A percentile compares a stretch with the other conserved stretches of the same genome.
Conservation (phyloP, 306 rosid genomes). For the Malus asiatica region DNA sequence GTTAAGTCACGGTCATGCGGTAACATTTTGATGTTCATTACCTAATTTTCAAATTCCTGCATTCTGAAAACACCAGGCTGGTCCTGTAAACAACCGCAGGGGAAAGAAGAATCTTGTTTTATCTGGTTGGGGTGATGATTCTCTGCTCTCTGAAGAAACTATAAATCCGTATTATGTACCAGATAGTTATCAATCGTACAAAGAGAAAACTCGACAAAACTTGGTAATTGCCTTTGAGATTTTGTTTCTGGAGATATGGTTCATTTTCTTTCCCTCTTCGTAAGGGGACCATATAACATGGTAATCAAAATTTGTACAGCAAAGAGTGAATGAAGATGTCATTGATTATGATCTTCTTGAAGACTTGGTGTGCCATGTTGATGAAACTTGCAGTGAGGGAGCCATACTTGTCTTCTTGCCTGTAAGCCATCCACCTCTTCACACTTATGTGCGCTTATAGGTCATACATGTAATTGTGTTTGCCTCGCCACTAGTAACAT, state of each 20-base stretch:
- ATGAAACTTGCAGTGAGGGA: slow-evolving; percentile 68
- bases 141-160: slow-evolving; percentile 63
- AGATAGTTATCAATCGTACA: slow-evolving; percentile 52
- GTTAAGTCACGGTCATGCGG: background rate
- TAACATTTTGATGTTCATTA: background rate
- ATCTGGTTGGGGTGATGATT: slow-evolving; percentile 92
- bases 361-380: slow-evolving; percentile 73
- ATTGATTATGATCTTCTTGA: slow-evolving; percentile 94
- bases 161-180: slow-evolving; percentile 57
- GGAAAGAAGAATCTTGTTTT: slow-evolving; percentile 87
- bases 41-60: slow-evolving; percentile 16
- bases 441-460: slow-evolving; percentile 2
- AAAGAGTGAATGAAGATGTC: slow-evolving; percentile 78
- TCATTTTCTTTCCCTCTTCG: background rate
- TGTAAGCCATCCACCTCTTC: slow-evolving; percentile 41
- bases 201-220: slow-evolving; percentile 74
- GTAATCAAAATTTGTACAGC: slow-evolving; percentile 34
- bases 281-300: slow-evolving; percentile 14
- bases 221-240: slow-evolving; percentile 42
- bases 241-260: background rate
- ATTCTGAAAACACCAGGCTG: slow-evolving; percentile 43
- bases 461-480: background rate
- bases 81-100: slow-evolving; percentile 56
- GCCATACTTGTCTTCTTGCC: slow-evolving; percentile 94
- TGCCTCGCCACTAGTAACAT: background rate